Percentiles rank a stretch among this genome's conserved stretches.
These are phyloP conservation scores for Psilocybe azurescens DNA, from an alignment of 768 basidiomycete species.

Conservation along the genomic window DNA sequence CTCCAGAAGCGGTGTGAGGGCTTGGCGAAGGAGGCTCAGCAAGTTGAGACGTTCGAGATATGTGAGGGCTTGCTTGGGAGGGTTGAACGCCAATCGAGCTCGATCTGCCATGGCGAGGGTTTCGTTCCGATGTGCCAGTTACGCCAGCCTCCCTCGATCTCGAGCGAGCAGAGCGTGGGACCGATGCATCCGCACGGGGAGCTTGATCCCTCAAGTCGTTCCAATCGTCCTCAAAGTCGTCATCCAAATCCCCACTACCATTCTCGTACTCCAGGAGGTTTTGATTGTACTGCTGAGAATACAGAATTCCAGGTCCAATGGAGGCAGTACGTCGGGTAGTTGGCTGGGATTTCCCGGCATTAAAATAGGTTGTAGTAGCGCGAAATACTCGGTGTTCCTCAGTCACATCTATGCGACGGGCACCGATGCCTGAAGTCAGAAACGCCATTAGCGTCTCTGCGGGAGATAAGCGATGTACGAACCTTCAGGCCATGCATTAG, in stretches of 20 bases:
- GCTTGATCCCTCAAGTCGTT: conserved; percentile 15
- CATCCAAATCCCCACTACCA: conserved; percentile 37
- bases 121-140: conserved; percentile 12
- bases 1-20: neutral
- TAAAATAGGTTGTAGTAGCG: conserved; percentile 75
- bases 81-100: neutral
- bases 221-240: conserved; percentile 30
- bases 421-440: conserved; percentile 58
- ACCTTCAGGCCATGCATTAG: conserved; percentile 90
- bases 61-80: neutral
- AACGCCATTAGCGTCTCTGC: conserved; percentile 1
- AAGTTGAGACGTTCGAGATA: neutral
- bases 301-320: conserved; percentile 52
- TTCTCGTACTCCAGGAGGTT: conserved; percentile 21
- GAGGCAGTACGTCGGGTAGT: conserved; percentile 40
- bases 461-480: conserved; percentile 23
- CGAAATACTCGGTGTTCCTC: conserved; percentile 82
- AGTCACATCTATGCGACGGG: conserved; percentile 72
- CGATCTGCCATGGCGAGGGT: neutral
- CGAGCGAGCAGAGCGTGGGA: neutral
- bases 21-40: conserved; percentile 1
- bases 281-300: conserved; percentile 23
- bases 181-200: conserved; percentile 4
- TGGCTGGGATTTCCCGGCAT: conserved; percentile 48
- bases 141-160: conserved; percentile 14